Percentiles rank a stretch among this genome's conserved stretches.
Evolutionary conservation across 495 filamentous ascomycete species (phyloP).

Genomic region (Talaromyces wortmannii): DNA sequence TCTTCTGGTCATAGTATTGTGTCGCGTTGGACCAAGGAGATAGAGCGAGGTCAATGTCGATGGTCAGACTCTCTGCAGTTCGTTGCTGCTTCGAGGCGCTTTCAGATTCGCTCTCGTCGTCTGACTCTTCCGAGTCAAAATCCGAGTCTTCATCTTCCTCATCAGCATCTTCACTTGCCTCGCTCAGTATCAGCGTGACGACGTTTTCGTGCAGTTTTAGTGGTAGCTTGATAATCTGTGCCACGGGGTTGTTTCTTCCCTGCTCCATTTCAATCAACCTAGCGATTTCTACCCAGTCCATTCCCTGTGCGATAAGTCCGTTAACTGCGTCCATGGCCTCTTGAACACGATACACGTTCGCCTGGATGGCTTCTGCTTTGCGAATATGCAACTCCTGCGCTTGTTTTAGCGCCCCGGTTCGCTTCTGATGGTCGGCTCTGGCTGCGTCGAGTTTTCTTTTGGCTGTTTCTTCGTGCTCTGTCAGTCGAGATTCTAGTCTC

Average conservation of each 20-base stretch:
- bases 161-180: conserved; percentile 54
- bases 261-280: conserved; percentile 84
- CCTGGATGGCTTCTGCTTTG: conserved; percentile 84
- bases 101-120: conserved; percentile 33
- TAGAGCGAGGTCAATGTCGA: conserved; percentile 80
- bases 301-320: conserved; percentile 78
- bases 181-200: conserved; percentile 70
- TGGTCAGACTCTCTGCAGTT: conserved; percentile 35
- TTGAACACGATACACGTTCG: conserved; percentile 80
- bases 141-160: conserved; percentile 53
- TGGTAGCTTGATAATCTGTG: conserved; percentile 78
- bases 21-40: conserved; percentile 83
- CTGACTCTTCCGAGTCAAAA: conserved; percentile 57
- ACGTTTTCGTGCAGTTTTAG: conserved; percentile 86
- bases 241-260: conserved; percentile 71
- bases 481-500: conserved; percentile 75
- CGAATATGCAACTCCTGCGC: conserved; percentile 76
- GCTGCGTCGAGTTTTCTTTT: conserved; percentile 77
- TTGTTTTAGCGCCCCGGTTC: conserved; percentile 73
- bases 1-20: conserved; percentile 87
- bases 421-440: conserved; percentile 71
- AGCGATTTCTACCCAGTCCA: conserved; percentile 94
- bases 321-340: conserved; percentile 91
- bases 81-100: conserved; percentile 17
- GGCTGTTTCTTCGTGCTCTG: conserved; percentile 73